Evolutionary conservation across 2,329 filamentous ascomycete genomes (phyloP).

Genomic region (Cytospora chrysosperma): DNA sequence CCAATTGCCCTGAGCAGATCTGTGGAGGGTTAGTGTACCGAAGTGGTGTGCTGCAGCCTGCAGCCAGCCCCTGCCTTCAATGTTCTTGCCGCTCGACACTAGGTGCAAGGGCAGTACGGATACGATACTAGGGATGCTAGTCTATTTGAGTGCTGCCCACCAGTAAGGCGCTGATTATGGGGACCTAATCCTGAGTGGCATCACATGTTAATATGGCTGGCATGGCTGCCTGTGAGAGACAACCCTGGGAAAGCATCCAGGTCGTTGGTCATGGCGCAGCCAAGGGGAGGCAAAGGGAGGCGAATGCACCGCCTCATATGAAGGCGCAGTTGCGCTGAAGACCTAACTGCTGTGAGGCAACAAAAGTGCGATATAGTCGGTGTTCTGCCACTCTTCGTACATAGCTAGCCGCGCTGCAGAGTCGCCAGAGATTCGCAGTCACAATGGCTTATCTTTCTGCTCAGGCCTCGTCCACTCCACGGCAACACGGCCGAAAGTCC

Average conservation of each 20-base stretch:
- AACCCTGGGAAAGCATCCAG: neutral
- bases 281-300: conserved; percentile 3
- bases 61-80: neutral
- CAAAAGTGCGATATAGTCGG: no score
- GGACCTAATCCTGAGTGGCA: neutral
- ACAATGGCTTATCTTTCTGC: conserved; percentile 5
- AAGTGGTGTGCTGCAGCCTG: neutral
- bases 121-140: neutral
- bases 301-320: conserved; percentile 2
- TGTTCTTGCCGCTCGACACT: neutral
- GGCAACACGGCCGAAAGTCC: neutral
- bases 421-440: conserved; percentile 1
- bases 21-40: neutral
- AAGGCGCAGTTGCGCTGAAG: neutral
- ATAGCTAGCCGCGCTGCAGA: neutral
- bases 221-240: neutral
- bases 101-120: neutral
- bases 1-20: neutral
- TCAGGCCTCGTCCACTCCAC: neutral
- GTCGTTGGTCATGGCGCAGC: neutral
- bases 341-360: neutral
- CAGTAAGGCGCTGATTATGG: neutral
- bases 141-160: conserved; percentile 17
- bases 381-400: neutral
- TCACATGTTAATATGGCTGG: neutral